Evolutionary conservation across 1,284 basidiomycete genomes (phyloP).

Genomic region (Coniophora puteana): DNA sequence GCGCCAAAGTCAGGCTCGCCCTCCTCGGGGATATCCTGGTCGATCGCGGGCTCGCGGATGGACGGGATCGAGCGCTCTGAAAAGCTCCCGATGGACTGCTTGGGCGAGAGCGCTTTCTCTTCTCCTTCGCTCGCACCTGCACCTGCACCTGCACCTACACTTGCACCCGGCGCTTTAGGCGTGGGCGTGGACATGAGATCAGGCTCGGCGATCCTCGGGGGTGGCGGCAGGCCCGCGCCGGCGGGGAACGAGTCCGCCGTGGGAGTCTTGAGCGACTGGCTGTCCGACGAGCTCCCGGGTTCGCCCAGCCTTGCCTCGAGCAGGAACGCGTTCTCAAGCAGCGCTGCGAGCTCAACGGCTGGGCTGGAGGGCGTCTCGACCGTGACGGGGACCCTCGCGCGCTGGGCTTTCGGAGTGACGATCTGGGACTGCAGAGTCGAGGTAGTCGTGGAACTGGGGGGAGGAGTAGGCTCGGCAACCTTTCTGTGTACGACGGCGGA

Average conservation of each 20-base stretch:
- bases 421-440: conserved; percentile 10
- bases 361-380: conserved; percentile 35
- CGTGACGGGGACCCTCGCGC: conserved; percentile 16
- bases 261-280: conserved; percentile 16
- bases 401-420: conserved; percentile 26
- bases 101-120: conserved; percentile 9
- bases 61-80: conserved; percentile 29
- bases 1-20: conserved; percentile 28
- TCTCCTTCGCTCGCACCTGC: neutral
- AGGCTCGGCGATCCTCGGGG: conserved; percentile 12
- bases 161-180: neutral
- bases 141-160: no score
- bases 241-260: conserved; percentile 21
- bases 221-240: conserved; percentile 17
- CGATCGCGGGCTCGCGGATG: conserved; percentile 23
- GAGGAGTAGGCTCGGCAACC: conserved; percentile 31
- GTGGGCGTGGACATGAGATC: neutral
- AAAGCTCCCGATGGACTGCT: conserved; percentile 16
- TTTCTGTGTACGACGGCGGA: conserved; percentile 52
- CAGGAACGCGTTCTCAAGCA: conserved; percentile 47
- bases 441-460: conserved; percentile 13
- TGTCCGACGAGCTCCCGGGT: conserved; percentile 6
- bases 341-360: conserved; percentile 42
- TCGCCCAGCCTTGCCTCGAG: conserved; percentile 41
- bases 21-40: conserved; percentile 26